Evolutionary conservation across 192 early-diverging fungal species (phyloP).

Genomic region (Chytriomyces confervae): DNA sequence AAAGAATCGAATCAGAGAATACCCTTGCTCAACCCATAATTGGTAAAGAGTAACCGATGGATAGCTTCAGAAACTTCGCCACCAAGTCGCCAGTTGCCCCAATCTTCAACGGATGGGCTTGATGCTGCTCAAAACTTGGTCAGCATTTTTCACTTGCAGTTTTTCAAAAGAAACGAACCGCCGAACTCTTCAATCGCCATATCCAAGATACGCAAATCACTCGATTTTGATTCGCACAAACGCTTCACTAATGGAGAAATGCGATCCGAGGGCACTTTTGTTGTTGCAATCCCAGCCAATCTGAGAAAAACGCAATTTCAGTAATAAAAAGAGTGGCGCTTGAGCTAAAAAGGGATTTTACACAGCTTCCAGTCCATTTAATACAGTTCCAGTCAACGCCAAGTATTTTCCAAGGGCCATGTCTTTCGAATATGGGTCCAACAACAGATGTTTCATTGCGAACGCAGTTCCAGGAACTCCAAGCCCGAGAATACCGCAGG

Average conservation of each 20-base stretch:
- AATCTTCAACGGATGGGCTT: constrained; percentile 24
- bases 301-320: neutral
- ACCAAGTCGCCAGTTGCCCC: constrained; percentile 20
- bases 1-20: too few relatives aligned
- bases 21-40: neutral
- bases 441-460: constrained; percentile 3
- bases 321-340: neutral
- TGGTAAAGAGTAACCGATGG: neutral
- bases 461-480: constrained; percentile 22
- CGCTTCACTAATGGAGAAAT: constrained; percentile 10
- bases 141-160: neutral
- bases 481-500: neutral
- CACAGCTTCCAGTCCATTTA: constrained; percentile 9
- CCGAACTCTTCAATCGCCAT: constrained; percentile 26
- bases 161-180: neutral
- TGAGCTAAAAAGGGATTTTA: neutral
- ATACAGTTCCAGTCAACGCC: neutral
- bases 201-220: constrained; percentile 25
- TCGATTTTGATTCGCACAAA: constrained; percentile 13
- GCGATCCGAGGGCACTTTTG: constrained; percentile 13
- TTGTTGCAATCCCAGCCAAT: constrained; percentile 18
- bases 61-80: constrained; percentile 4
- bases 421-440: neutral
- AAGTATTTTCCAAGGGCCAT: constrained; percentile 17
- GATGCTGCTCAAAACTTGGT: neutral